Evolutionary conservation across 1,284 basidiomycete genomes (phyloP).

Genomic region (Golubevia sp.): DNA sequence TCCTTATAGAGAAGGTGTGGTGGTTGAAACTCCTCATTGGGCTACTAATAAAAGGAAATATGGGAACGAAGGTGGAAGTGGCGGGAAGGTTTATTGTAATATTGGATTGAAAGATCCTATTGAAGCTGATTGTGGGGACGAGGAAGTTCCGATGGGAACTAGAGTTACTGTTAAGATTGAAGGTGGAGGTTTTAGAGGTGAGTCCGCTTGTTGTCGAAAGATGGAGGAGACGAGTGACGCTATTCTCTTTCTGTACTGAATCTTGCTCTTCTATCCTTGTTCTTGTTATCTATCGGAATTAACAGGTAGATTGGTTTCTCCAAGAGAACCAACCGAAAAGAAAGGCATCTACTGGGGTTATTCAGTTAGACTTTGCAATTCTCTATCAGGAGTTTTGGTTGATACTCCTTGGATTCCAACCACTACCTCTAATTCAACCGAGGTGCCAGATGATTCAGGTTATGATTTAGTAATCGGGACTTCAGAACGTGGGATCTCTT

Average conservation of each 20-base stretch:
- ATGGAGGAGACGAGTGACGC: too few relatives aligned
- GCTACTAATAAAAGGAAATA: constrained; percentile 7
- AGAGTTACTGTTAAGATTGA: constrained; percentile 52
- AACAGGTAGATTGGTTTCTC: constrained; percentile 33
- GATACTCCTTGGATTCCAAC: constrained; percentile 23
- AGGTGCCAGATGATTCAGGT: constrained; percentile 8
- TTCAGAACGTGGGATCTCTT: constrained; percentile 43
- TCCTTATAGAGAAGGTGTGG: constrained; percentile 53
- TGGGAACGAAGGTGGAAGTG: background rate
- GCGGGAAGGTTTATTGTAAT: constrained; percentile 32
- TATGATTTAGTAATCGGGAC: constrained; percentile 60
- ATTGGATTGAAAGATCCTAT: constrained; percentile 52
- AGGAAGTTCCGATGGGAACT: constrained; percentile 18
- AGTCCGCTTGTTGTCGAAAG: too few relatives aligned
- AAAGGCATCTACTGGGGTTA: constrained; percentile 59
- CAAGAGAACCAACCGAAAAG: constrained; percentile 39
- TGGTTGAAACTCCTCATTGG: constrained; percentile 27
- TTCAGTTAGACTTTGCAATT: constrained; percentile 35
- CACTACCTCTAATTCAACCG: too few relatives aligned
- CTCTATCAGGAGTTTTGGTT: constrained; percentile 29
- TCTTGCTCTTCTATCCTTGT: too few relatives aligned
- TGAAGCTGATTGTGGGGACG: constrained; percentile 12
- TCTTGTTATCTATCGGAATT: too few relatives aligned
- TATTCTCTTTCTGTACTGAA: too few relatives aligned
- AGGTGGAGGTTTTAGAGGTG: background rate